Percentiles rank a stretch among this genome's conserved stretches.
These are phyloP conservation scores for Eucalyptus curtisii DNA, from an alignment of 345 rosid genomes.

Conservation along the genomic window DNA sequence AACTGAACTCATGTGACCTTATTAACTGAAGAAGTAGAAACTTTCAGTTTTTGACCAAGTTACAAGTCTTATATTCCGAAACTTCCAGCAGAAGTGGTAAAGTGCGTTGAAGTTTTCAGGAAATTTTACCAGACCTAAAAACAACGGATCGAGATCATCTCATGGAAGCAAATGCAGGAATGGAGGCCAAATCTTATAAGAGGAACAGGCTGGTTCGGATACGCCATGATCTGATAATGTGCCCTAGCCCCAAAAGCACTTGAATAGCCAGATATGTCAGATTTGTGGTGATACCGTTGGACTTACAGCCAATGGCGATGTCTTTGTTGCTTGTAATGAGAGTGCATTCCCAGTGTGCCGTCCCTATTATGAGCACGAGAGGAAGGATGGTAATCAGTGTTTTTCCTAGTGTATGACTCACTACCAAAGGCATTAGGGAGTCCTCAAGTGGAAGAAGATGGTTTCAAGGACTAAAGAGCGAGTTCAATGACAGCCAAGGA, in stretches of 20 bases:
- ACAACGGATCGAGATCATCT: no score
- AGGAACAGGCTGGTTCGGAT: no score
- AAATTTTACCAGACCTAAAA: no score
- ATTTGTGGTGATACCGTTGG: constrained; percentile 93
- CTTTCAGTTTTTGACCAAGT: no score
- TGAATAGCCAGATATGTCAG: constrained; percentile 77
- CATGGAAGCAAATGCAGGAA: no score
- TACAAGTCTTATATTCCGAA: no score
- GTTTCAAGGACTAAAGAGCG: constrained; percentile 91
- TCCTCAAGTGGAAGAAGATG: constrained; percentile 94
- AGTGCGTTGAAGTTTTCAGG: no score
- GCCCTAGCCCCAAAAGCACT: constrained; percentile 73
- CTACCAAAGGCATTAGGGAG: constrained; percentile 90
- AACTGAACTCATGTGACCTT: no score
- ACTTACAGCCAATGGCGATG: constrained; percentile 43
- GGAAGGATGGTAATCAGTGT: constrained; percentile 94
- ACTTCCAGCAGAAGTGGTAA: no score
- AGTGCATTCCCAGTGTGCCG: constrained; percentile 99
- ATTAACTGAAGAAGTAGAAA: no score
- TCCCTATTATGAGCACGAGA: constrained; percentile 95
- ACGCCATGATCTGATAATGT: no score
- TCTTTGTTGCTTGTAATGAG: constrained; percentile 96
- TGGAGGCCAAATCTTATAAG: no score
- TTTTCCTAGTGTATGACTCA: constrained; percentile 99
- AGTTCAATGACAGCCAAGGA: constrained; percentile 69